Evolutionary conservation across 2,329 filamentous ascomycete species (phyloP).

Genomic region (Diaporthe amygdali): DNA sequence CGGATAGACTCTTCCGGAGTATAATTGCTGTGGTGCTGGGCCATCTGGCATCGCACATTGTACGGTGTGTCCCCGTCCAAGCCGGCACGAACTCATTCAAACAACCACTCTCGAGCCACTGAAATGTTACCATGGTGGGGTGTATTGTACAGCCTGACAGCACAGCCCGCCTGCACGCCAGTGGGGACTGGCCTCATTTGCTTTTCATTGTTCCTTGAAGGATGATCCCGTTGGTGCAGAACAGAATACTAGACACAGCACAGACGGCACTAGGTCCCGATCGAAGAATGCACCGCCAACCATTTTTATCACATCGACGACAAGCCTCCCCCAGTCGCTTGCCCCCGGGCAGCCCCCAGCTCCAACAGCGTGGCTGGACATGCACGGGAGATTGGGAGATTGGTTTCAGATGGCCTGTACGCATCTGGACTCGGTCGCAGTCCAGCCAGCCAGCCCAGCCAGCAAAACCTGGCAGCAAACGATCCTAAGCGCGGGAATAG

Average conservation of each 20-base stretch:
- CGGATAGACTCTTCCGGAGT: neutral
- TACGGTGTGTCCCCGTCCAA: neutral
- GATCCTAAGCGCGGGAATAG: neutral
- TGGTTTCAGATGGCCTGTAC: conserved; percentile 7
- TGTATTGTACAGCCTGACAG: conserved; percentile 6
- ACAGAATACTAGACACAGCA: neutral
- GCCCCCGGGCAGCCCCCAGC: neutral
- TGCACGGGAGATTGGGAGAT: conserved; percentile 12
- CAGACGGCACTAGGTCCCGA: conserved; percentile 6
- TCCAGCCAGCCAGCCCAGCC: neutral
- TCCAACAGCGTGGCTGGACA: conserved; percentile 6
- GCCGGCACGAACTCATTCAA: neutral
- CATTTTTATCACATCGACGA: neutral
- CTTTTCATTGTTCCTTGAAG: neutral
- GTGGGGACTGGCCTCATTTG: neutral
- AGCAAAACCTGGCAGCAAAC: conserved; percentile 9
- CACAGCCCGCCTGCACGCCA: neutral
- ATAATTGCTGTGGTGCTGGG: neutral
- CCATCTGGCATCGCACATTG: neutral
- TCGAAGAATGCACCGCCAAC: conserved; percentile 5
- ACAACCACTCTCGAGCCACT: no score
- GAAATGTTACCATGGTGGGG: neutral
- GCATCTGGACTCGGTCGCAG: conserved; percentile 9
- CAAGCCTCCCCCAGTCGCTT: neutral
- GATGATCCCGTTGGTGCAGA: neutral